Percentiles rank a stretch among this genome's conserved stretches.
phyloP scores from a whole-genome alignment of 2,329 filamentous ascomycete species.

The Dothideomycetes sp. region DNA sequence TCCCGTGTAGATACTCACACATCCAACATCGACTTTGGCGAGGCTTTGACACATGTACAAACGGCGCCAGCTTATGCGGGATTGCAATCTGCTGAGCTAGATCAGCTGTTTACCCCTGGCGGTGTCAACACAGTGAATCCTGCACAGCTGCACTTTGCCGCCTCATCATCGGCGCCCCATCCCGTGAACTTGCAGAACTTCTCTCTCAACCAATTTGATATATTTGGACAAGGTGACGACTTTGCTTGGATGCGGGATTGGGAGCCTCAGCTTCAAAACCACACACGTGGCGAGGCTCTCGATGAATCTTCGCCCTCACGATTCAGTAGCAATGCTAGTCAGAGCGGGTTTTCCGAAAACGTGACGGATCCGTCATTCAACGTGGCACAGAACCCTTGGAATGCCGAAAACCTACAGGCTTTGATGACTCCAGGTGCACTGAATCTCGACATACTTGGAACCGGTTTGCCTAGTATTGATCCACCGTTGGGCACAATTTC shows the following conservation, averaged over 20 bases:
- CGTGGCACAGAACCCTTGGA: slow-evolving; percentile 39
- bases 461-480: slow-evolving; percentile 67
- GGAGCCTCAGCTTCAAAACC: slow-evolving; percentile 59
- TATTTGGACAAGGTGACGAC: slow-evolving; percentile 50
- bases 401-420: slow-evolving; percentile 60
- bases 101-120: slow-evolving; percentile 56
- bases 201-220: slow-evolving; percentile 48
- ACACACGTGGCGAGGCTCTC: slow-evolving; percentile 66
- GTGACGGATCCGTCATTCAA: slow-evolving; percentile 64
- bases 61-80: slow-evolving; percentile 69
- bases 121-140: slow-evolving; percentile 56
- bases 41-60: slow-evolving; percentile 58
- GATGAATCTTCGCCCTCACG: slow-evolving; percentile 93
- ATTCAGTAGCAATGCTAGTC: slow-evolving; percentile 91
- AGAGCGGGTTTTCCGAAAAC: slow-evolving; percentile 81
- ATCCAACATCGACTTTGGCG: slow-evolving; percentile 47
- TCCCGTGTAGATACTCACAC: slow-evolving; percentile 59
- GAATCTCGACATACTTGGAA: slow-evolving; percentile 62
- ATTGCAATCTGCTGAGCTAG: slow-evolving; percentile 61
- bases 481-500: slow-evolving; percentile 64
- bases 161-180: slow-evolving; percentile 46
- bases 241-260: slow-evolving; percentile 82
- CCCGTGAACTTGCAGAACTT: slow-evolving; percentile 16
- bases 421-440: slow-evolving; percentile 59
- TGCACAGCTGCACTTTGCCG: slow-evolving; percentile 70